phyloP scores from a whole-genome alignment of 129 eudicot species.

The Sambucus nigra region DNA sequence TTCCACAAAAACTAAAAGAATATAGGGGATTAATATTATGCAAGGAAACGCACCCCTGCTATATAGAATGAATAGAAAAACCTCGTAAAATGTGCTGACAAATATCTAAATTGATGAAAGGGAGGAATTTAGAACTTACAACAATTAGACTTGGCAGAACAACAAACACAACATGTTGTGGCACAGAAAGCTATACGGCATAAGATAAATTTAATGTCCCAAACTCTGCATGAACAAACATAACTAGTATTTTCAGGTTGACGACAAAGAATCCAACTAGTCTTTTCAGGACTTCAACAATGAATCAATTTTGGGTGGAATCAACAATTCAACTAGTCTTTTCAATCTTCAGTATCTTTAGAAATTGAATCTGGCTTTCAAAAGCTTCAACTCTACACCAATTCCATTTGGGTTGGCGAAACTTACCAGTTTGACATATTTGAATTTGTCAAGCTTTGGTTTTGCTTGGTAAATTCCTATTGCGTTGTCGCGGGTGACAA shows the following conservation, averaged over 20 bases:
- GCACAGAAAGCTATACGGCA: slow-evolving; percentile 28
- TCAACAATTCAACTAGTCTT: slow-evolving; percentile 25
- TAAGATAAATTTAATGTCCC: slow-evolving; percentile 26
- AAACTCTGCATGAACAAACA: slow-evolving; percentile 9
- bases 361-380: slow-evolving; percentile 38
- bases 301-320: slow-evolving; percentile 22
- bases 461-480: slow-evolving; percentile 9
- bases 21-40: no score
- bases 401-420: slow-evolving; percentile 36
- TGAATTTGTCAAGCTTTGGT: slow-evolving; percentile 11
- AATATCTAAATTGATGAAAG: neutral
- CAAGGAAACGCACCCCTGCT: no score
- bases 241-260: slow-evolving; percentile 16
- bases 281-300: slow-evolving; percentile 34
- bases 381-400: slow-evolving; percentile 12
- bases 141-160: slow-evolving; percentile 20
- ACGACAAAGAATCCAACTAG: slow-evolving; percentile 14
- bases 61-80: no score
- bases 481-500: slow-evolving; percentile 1
- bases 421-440: slow-evolving; percentile 25
- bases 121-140: slow-evolving; percentile 28
- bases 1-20: no score
- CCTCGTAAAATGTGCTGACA: neutral
- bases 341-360: slow-evolving; percentile 28
- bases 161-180: slow-evolving; percentile 30